Evolutionary conservation across 129 eudicot species (phyloP), one percentile per base, ranked within the genome.

Genomic region (Flaveria trinervia): DNA sequence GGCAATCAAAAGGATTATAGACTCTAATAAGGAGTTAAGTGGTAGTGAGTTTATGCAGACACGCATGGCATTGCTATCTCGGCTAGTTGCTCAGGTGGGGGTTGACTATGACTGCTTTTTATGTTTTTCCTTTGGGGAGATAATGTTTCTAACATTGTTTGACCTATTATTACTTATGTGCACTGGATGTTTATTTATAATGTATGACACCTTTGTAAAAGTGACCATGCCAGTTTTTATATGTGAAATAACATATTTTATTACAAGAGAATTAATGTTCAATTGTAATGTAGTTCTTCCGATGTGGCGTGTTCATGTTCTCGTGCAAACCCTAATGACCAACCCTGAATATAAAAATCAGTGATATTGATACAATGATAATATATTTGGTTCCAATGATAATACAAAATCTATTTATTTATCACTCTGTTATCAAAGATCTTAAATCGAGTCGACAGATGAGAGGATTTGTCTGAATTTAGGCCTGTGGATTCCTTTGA

Each of bases 41-140:
- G 94, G 81, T 13, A 45, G 82, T 5, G 96, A 86, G 28, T 44
- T 68, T 72, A 79, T 79, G 84, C 89, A 89, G 80, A 92, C 88
- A 22, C 89, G 92, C 72, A 83, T 86, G 89, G 81, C 90, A 23
- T 73, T 95, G 86, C 86, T 92, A 74, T 92, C 97, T 72, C 92
- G 97, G 48, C 87, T 95, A 84, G 96, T 92, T 78, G 91, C 92
- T 79, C 96, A 92, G 97, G 99, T 91, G 82, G 88, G 92, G 88
- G 81, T 68, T 48, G 84, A 77, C 68, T 74, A 67, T 49, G 70
- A 72, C 80, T 85, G 70, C 64, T 72, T 79, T 70, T 78, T 18
- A 55, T 74, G 48, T 79, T 76, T 72, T 55, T 51, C 70, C 17
- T 52, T 71, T 80, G 65, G 57, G 81, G 70, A 64, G 66, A 65